A percentile compares a stretch with the other conserved stretches of the same genome.
Conservation (phyloP, 1,284 basidiomycete species). For the Cystobasidium slooffiae region DNA sequence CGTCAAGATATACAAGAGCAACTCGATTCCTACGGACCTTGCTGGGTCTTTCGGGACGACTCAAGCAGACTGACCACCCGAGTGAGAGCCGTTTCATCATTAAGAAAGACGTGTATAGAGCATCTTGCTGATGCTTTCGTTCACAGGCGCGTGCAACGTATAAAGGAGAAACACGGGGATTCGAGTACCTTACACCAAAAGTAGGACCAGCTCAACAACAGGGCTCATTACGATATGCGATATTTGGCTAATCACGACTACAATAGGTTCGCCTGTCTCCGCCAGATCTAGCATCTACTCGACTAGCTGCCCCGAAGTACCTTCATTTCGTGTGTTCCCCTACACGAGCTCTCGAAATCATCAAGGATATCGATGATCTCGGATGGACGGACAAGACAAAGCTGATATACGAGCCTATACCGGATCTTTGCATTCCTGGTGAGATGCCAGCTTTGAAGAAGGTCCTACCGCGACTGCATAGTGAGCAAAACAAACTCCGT, state of each 20-base stretch:
- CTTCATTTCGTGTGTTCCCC: conserved; percentile 89
- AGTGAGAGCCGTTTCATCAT: conserved; percentile 76
- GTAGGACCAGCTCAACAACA: conserved; percentile 58
- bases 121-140: conserved; percentile 60
- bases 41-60: conserved; percentile 72
- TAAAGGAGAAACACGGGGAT: conserved; percentile 62
- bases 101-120: conserved; percentile 63
- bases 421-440: conserved; percentile 72
- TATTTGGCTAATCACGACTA: conserved; percentile 52
- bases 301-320: conserved; percentile 61
- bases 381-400: conserved; percentile 47
- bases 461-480: conserved; percentile 66
- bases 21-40: conserved; percentile 67
- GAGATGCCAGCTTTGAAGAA: conserved; percentile 71
- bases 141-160: background rate
- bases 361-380: conserved; percentile 66
- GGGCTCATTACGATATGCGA: conserved; percentile 63
- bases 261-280: conserved; percentile 17
- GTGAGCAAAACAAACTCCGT: conserved; percentile 53
- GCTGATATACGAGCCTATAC: conserved; percentile 51
- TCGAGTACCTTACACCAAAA: conserved; percentile 77
- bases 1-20: conserved; percentile 64
- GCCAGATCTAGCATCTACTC: conserved; percentile 45
- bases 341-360: conserved; percentile 68
- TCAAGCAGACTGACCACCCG: conserved; percentile 66